Evolutionary conservation across 148 eudicot species (phyloP).

Genomic region (Rheum nobile): DNA sequence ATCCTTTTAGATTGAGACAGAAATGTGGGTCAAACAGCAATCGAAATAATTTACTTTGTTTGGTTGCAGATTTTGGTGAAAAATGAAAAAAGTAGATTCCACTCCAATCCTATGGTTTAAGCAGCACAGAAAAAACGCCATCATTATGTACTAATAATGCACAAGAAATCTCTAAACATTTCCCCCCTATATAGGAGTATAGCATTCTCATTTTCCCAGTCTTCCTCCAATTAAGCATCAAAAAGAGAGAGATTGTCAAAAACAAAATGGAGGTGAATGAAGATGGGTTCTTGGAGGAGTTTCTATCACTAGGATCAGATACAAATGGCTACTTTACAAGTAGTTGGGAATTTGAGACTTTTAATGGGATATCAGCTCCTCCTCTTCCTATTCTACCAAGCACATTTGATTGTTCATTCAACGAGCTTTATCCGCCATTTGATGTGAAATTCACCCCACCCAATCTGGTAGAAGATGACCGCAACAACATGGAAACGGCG

Average conservation of each 20-base stretch:
- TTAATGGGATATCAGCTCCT: slow-evolving; percentile 15
- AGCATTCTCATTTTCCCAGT: neutral
- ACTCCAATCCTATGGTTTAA: neutral
- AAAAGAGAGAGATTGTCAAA: neutral
- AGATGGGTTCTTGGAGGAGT: slow-evolving; percentile 55
- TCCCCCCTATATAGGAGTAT: neutral
- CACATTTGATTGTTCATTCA: slow-evolving; percentile 7
- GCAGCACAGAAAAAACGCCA: neutral
- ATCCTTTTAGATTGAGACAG: slow-evolving; percentile 24
- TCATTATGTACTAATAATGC: neutral
- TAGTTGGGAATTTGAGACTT: slow-evolving; percentile 17
- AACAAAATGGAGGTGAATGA: slow-evolving; percentile 38
- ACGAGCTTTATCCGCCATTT: neutral
- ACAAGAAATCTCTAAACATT: too few species aligned
- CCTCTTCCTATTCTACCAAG: slow-evolving; percentile 4
- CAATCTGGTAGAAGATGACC: neutral
- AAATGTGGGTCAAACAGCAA: slow-evolving; percentile 52
- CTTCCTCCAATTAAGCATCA: neutral
- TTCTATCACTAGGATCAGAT: slow-evolving; percentile 27
- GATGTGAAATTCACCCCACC: neutral
- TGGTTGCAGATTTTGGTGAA: slow-evolving; percentile 46
- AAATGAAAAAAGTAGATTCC: neutral
- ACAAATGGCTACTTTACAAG: slow-evolving; percentile 13
- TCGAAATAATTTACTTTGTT: neutral
- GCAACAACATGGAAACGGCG: too few species aligned